A percentile compares a stretch with the other conserved stretches of the same genome.
Conservation (phyloP, 73 alveolate species). For the Tetrahymena elliotti region DNA sequence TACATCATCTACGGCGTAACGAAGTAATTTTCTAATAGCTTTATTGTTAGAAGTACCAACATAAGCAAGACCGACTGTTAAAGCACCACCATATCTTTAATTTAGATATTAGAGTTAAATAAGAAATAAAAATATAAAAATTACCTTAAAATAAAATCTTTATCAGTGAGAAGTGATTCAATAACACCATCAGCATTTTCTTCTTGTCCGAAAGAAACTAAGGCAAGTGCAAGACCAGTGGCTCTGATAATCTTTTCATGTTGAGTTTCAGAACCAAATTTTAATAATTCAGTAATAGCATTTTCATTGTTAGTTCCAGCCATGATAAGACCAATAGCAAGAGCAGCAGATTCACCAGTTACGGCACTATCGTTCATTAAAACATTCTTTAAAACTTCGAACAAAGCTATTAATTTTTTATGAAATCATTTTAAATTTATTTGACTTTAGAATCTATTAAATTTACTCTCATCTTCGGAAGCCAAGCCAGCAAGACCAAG, state of each 20-base stretch:
- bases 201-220: constrained; percentile 76
- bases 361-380: constrained; percentile 76
- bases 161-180: constrained; percentile 61
- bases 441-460: background rate
- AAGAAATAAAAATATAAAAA: too few relatives aligned
- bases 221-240: constrained; percentile 74
- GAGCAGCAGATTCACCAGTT: constrained; percentile 93
- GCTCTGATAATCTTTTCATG: constrained; percentile 74
- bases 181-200: constrained; percentile 84
- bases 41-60: constrained; percentile 95
- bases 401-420: background rate
- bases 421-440: background rate
- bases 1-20: constrained; percentile 92
- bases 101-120: too few relatives aligned
- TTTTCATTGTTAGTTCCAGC: constrained; percentile 77
- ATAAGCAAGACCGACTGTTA: constrained; percentile 38
- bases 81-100: constrained; percentile 33
- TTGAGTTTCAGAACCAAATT: constrained; percentile 49
- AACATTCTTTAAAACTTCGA: constrained; percentile 63
- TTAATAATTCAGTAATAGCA: constrained; percentile 59
- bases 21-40: constrained; percentile 87
- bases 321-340: constrained; percentile 80
- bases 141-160: constrained; percentile 71
- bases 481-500: constrained; percentile 86
- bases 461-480: constrained; percentile 63